Conservation (phyloP, 129 eudicot species). For the Escallonia herrerae region DNA sequence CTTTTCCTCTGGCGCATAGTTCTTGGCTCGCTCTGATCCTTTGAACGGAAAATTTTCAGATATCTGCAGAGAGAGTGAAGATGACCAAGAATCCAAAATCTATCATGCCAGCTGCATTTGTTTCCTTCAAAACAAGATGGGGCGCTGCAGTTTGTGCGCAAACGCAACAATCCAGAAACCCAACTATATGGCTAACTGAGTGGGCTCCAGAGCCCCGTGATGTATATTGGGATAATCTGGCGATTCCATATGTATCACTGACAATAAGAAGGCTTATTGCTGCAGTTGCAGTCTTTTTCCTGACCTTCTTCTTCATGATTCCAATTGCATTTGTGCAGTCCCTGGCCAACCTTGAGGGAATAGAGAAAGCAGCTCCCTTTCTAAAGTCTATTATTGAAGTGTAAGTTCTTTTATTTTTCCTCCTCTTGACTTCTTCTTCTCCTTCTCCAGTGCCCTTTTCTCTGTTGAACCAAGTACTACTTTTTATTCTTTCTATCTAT, state of each 20-base stretch:
- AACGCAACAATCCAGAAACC: conserved; percentile 79
- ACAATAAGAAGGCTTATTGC: conserved; percentile 60
- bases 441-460: not conserved
- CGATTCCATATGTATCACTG: conserved; percentile 74
- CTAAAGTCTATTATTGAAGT: conserved; percentile 43
- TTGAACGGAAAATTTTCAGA: conserved; percentile 29
- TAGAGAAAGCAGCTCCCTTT: conserved; percentile 61
- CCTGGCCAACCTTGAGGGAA: conserved; percentile 72
- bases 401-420: conserved; percentile 30
- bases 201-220: conserved; percentile 99
- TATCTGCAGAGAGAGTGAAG: conserved; percentile 51
- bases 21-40: not conserved
- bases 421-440: not conserved
- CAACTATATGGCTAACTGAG: conserved; percentile 77
- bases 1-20: not conserved
- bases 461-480: too few species aligned
- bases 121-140: conserved; percentile 81
- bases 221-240: conserved; percentile 81
- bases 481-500: too few species aligned
- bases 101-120: conserved; percentile 78
- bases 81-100: conserved; percentile 40
- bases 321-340: conserved; percentile 80
- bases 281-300: conserved; percentile 75
- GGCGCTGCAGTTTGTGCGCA: conserved; percentile 96
- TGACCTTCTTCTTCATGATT: conserved; percentile 83